phyloP scores from a whole-genome alignment of 768 basidiomycete genomes.

The Fistulinella prunicolor region DNA sequence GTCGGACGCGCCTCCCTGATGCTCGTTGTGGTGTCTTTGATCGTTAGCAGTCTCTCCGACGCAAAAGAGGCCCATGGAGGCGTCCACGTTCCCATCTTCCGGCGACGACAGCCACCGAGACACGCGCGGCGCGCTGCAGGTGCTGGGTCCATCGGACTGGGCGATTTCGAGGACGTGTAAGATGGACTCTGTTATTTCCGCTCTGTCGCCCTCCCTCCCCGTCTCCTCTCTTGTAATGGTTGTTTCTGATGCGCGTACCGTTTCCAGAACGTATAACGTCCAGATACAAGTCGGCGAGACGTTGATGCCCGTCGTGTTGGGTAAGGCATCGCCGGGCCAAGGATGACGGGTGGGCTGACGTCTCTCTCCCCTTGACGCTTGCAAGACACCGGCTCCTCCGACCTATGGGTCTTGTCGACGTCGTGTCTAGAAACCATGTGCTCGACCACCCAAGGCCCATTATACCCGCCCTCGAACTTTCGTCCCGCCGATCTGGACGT shows the following conservation, averaged over 20 bases:
- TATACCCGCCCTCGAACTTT: constrained; percentile 52
- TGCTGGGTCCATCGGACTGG: constrained; percentile 49
- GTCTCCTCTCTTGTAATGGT: constrained; percentile 1
- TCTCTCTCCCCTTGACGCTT: too few species aligned
- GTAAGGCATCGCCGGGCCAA: constrained; percentile 34
- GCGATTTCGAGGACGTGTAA: constrained; percentile 63
- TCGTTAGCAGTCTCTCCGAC: constrained; percentile 1
- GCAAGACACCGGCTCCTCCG: constrained; percentile 74
- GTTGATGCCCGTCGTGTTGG: constrained; percentile 55
- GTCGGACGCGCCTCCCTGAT: background rate
- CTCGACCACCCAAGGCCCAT: constrained; percentile 36
- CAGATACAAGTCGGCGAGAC: constrained; percentile 54
- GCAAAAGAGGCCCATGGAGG: constrained; percentile 14
- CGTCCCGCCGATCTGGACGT: constrained; percentile 45
- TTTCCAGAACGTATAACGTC: constrained; percentile 60
- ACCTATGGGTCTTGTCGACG: constrained; percentile 69
- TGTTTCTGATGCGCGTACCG: background rate
- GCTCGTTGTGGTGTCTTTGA: constrained; percentile 7
- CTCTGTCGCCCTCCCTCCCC: background rate
- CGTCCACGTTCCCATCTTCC: constrained; percentile 25
- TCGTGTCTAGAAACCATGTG: constrained; percentile 44
- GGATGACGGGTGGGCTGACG: constrained; percentile 1
- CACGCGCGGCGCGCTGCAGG: constrained; percentile 10
- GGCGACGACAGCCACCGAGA: background rate
- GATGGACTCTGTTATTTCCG: constrained; percentile 25